Conservation (phyloP, 805 yeast species). For the Starmerella vaccinii region DNA sequence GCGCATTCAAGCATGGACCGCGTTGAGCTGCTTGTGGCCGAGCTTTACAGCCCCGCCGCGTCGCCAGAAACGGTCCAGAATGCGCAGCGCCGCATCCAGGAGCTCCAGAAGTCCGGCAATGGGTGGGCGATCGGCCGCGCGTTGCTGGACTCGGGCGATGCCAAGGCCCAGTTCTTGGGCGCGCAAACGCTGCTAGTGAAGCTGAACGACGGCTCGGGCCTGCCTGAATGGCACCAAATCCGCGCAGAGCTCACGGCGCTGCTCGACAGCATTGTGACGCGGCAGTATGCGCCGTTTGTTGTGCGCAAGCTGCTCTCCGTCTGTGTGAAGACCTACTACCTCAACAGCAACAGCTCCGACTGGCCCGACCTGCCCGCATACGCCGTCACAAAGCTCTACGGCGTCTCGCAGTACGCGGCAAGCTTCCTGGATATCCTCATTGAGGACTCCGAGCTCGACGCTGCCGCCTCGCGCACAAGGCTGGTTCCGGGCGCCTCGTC, state of each 20-base stretch:
- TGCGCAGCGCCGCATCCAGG: conserved; percentile 47
- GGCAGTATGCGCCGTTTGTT: conserved; percentile 35
- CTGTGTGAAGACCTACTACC: conserved; percentile 41
- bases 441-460: conserved; percentile 25
- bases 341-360: conserved; percentile 23
- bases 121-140: conserved; percentile 51
- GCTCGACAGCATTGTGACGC: background rate
- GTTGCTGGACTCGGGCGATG: conserved; percentile 35
- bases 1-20: background rate
- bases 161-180: conserved; percentile 54
- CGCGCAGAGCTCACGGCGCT: conserved; percentile 4
- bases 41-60: conserved; percentile 18
- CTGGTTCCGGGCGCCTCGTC: conserved; percentile 14
- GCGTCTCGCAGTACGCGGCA: conserved; percentile 13
- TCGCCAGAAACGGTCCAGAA: conserved; percentile 13
- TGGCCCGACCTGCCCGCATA: conserved; percentile 34
- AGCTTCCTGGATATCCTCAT: conserved; percentile 26
- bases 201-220: conserved; percentile 14
- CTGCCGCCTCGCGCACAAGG: conserved; percentile 14
- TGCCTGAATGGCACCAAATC: conserved; percentile 16
- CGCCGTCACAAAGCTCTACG: conserved; percentile 16
- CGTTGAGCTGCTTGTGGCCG: conserved; percentile 17
- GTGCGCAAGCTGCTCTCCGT: conserved; percentile 50
- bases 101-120: conserved; percentile 44
- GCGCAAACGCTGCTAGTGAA: conserved; percentile 65